A percentile compares a stretch with the other conserved stretches of the same genome.
phyloP scores from a whole-genome alignment of 2,329 filamentous ascomycete genomes.

The Elsinoe ampelina region DNA sequence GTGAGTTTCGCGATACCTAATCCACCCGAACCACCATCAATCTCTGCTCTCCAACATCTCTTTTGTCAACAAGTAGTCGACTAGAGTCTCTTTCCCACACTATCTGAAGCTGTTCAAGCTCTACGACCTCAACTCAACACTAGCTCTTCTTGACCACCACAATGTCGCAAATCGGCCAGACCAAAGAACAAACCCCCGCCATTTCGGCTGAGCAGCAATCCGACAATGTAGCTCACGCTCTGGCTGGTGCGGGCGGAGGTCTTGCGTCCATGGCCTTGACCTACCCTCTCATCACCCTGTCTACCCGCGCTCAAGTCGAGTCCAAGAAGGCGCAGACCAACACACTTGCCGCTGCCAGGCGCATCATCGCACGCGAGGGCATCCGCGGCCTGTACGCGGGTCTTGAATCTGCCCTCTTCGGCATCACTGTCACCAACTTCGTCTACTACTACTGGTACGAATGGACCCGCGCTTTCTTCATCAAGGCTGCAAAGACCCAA shows the following conservation, averaged over 20 bases:
- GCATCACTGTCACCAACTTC: conserved; percentile 97
- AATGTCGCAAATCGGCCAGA: conserved; percentile 34
- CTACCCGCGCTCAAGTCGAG: conserved; percentile 94
- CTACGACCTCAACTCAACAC: not conserved
- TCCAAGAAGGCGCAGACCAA: conserved; percentile 83
- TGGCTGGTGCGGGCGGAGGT: conserved; percentile 86
- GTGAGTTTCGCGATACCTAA: conserved; percentile 6
- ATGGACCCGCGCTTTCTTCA: conserved; percentile 67
- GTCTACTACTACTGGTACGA: conserved; percentile 99
- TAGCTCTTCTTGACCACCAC: not conserved
- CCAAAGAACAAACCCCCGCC: conserved; percentile 31
- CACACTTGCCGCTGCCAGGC: conserved; percentile 71
- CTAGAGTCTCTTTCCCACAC: not conserved
- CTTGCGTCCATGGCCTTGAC: conserved; percentile 93
- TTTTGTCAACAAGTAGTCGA: not conserved
- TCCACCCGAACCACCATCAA: conserved; percentile 7
- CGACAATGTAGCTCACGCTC: conserved; percentile 92
- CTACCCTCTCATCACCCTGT: conserved; percentile 96
- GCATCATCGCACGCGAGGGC: conserved; percentile 87
- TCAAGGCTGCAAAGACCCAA: conserved; percentile 25
- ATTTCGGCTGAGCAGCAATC: conserved; percentile 68
- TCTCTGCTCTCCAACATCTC: conserved; percentile 7
- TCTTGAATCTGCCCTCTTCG: conserved; percentile 87
- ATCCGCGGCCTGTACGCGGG: conserved; percentile 83
- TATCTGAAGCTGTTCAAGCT: not conserved